Percentiles rank a stretch among this genome's conserved stretches.
Conservation (phyloP, 805 yeast species). For the Monosporozyma yasuniensis region DNA sequence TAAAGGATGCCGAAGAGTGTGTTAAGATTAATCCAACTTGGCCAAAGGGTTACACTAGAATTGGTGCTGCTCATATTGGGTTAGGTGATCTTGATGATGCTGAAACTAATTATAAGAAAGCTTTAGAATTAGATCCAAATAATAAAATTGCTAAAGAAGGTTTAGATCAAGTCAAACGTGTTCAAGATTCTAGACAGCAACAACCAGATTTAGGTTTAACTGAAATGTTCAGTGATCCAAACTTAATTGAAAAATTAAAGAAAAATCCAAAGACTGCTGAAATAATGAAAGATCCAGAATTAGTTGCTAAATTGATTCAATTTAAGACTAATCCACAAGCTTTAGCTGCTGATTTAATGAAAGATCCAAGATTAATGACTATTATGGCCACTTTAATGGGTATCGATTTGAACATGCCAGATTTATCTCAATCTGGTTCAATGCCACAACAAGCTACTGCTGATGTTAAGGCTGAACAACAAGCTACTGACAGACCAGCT, state of each 20-base stretch:
- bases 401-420: constrained; percentile 52
- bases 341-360: constrained; percentile 56
- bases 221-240: constrained; percentile 72
- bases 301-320: constrained; percentile 55
- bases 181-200: constrained; percentile 42
- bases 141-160: constrained; percentile 88
- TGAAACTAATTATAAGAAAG: constrained; percentile 59
- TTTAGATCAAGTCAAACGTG: constrained; percentile 55
- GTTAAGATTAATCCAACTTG: constrained; percentile 72
- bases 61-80: constrained; percentile 91
- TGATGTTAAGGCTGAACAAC: constrained; percentile 17
- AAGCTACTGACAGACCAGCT: constrained; percentile 17
- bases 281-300: constrained; percentile 75
- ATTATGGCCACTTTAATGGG: constrained; percentile 82
- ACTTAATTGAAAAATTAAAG: constrained; percentile 62
- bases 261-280: constrained; percentile 82
- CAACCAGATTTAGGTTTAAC: constrained; percentile 70
- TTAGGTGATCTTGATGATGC: constrained; percentile 73
- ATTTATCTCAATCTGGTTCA: constrained; percentile 21
- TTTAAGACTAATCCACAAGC: constrained; percentile 67
- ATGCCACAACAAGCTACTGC: constrained; percentile 21
- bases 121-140: constrained; percentile 67
- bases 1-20: constrained; percentile 79
- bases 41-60: constrained; percentile 94
- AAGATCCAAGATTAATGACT: constrained; percentile 83